Evolutionary conservation across 2,329 filamentous ascomycete genomes (phyloP), one percentile per base, ranked within the genome.

Genomic region (Geosmithia putterillii): DNA sequence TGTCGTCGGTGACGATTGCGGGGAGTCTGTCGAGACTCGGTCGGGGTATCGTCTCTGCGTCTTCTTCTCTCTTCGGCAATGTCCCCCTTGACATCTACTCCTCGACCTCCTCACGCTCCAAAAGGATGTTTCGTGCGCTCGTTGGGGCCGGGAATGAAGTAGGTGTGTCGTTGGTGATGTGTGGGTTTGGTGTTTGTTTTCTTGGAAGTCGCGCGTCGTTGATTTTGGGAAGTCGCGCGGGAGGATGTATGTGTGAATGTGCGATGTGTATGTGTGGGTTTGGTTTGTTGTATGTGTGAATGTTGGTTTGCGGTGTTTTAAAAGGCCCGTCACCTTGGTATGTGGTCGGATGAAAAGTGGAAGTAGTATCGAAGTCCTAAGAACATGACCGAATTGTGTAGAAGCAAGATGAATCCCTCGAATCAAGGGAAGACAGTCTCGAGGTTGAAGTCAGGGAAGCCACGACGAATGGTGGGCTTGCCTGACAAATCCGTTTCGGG

Each of bases 311-410:
- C 23, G 23, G 23, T 25, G 23, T 25, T 25, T n/a, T n/a, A n/a
- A 61, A 62, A 66, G 57, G 59, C 65, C 64, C 61, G 71, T 76
- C 73, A 76, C 73, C 73, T 73, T 67, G 71, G 70, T 73, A 73
- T 74, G 67, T 71, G 68, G 66, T 74, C 70, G 71, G 70, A 70
- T 58, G 70, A 69, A 67, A 68, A 70, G 62, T 67, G 71, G 60
- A 64, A 67, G 61, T 62, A 64, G 56, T 64, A 64, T 69, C 63
- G 69, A 70, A 65, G 66, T 69, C 65, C 64, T 63, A 68, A 67
- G 61, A 72, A 77, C 74, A 77, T 77, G 60, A 62, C 62, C 57
- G 59, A 61, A 61, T 54, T 60, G 50, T 50, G 45, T 47, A 47
- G 46, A 48, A 51, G n/a, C 51, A 46, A 58, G 63, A 38, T 15